Percentiles rank a stretch among this genome's conserved stretches.
These are phyloP conservation scores for Taxillus chinensis DNA, from an alignment of 164 flowering plant species.

Conservation along the genomic window DNA sequence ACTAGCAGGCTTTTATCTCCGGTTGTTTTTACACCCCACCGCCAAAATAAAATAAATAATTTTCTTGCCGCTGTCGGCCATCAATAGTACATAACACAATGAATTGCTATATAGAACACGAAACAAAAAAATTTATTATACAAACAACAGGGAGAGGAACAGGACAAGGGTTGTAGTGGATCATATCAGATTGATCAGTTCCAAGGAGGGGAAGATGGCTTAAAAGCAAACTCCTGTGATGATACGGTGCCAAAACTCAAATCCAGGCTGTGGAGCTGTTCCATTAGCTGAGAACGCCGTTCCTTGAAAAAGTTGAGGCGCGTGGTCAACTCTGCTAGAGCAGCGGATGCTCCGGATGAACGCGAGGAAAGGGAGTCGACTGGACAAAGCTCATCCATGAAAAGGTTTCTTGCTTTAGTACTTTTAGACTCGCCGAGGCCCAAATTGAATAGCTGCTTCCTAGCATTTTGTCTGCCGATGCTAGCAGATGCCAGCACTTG, in stretches of 20 bases:
- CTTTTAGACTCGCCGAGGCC: slow-evolving; percentile 61
- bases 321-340: slow-evolving; percentile 82
- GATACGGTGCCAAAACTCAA: slow-evolving; percentile 53
- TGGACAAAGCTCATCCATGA: slow-evolving; percentile 55
- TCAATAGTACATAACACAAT: too few species aligned
- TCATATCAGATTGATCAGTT: slow-evolving; percentile 13
- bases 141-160: too few species aligned
- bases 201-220: slow-evolving; percentile 79
- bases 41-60: too few species aligned
- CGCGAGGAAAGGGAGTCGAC: slow-evolving; percentile 61
- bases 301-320: slow-evolving; percentile 98
- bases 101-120: too few species aligned
- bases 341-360: slow-evolving; percentile 61
- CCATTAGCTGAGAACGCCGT: slow-evolving; percentile 91
- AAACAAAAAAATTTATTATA: too few species aligned
- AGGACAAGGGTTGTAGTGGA: too few species aligned
- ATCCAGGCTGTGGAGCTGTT: slow-evolving; percentile 91
- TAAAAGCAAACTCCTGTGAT: slow-evolving; percentile 57
- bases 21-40: too few species aligned
- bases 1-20: too few species aligned
- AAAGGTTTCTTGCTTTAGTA: slow-evolving; percentile 54
- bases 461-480: slow-evolving; percentile 37
- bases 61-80: too few species aligned
- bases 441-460: slow-evolving; percentile 56
- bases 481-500: slow-evolving; percentile 42